Evolutionary conservation across 306 rosid genomes (phyloP).

Genomic region (Glycine tomentella): DNA sequence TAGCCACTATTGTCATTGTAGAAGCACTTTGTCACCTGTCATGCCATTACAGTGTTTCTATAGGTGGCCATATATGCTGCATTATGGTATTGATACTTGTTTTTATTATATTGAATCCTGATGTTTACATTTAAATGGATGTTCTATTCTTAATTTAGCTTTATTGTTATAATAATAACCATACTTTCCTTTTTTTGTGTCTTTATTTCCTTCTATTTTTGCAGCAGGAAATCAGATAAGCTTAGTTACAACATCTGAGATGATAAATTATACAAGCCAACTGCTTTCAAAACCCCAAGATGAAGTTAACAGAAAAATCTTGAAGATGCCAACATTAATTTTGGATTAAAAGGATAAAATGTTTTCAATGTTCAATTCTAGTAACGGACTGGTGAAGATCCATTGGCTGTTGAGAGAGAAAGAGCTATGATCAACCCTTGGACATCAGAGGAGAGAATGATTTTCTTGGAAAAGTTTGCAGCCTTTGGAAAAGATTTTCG

Average conservation of each 20-base stretch:
- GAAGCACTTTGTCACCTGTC: no score
- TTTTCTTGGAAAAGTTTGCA: conserved; percentile 69
- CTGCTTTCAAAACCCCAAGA: conserved; percentile 64
- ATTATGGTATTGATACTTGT: no score
- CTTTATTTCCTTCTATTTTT: conserved; percentile 9
- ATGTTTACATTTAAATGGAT: not conserved
- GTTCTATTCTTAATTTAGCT: not conserved
- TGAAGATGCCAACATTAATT: conserved; percentile 89
- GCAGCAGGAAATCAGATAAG: conserved; percentile 63
- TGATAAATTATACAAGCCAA: conserved; percentile 61
- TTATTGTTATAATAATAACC: not conserved
- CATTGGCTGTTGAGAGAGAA: conserved; percentile 81
- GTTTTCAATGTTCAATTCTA: conserved; percentile 61
- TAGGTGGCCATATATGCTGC: no score
- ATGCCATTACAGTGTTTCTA: no score
- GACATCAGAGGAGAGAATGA: conserved; percentile 70
- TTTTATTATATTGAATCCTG: not conserved
- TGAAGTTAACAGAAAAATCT: conserved; percentile 55
- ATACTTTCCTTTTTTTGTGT: not conserved
- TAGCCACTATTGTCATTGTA: no score
- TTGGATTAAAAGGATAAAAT: conserved; percentile 75
- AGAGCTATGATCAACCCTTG: conserved; percentile 85
- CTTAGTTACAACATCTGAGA: conserved; percentile 65
- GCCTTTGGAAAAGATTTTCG: conserved; percentile 79
- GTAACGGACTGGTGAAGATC: conserved; percentile 90